Conservation (phyloP, 108 stramenopile genomes). For the Mediolabrus comicus region DNA sequence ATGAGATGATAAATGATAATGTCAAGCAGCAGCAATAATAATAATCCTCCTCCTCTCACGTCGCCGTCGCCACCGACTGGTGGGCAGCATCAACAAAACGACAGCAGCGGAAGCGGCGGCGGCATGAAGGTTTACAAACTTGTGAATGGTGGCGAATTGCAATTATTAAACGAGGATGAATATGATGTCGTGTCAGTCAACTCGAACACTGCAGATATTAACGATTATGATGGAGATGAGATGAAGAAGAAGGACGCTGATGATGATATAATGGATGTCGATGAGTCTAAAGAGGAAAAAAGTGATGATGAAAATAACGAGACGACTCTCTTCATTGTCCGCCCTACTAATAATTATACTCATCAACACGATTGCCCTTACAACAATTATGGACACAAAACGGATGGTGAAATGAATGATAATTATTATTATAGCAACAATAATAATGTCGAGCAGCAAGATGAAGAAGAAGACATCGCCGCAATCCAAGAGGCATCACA, state of each 20-base stretch:
- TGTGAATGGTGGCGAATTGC: constrained; percentile 1
- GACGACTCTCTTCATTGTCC: not conserved
- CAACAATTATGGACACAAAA: too few relatives aligned
- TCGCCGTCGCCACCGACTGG: too few relatives aligned
- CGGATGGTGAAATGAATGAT: too few relatives aligned
- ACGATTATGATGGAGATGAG: not conserved
- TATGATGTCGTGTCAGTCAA: constrained; percentile 12
- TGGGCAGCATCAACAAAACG: not conserved
- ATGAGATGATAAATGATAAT: too few relatives aligned
- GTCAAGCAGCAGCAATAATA: too few relatives aligned
- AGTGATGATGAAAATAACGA: not conserved
- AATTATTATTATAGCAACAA: not conserved
- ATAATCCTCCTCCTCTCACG: too few relatives aligned
- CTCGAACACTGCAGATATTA: not conserved
- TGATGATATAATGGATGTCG: too few relatives aligned
- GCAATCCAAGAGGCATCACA: not conserved
- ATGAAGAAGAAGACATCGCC: not conserved
- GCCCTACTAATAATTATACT: not conserved
- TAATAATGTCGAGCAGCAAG: not conserved
- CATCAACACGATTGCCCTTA: too few relatives aligned
- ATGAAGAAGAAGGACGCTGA: not conserved
- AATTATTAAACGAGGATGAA: constrained; percentile 12
- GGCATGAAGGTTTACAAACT: not conserved
- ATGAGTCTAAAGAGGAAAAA: not conserved
- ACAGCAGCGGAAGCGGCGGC: not conserved